A percentile compares a stretch with the other conserved stretches of the same genome.
Conservation (phyloP, 371 early-diverging fungal species). For the Rhizopus sp. region DNA sequence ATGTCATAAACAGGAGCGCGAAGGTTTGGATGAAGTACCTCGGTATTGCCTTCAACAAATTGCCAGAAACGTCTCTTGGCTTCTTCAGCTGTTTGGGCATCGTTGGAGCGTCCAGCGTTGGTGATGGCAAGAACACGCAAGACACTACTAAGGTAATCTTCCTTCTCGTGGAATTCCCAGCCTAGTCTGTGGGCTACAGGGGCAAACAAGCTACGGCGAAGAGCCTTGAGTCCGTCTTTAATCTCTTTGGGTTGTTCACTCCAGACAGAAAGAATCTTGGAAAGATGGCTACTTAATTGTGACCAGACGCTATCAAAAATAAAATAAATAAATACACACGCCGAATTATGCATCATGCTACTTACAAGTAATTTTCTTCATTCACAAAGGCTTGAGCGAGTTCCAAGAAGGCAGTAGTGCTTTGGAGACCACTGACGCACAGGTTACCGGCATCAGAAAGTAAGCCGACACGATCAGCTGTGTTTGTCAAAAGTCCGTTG, state of each 20-base stretch:
- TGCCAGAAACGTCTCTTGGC: slow-evolving; percentile 51
- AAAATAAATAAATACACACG: not conserved
- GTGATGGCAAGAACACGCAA: slow-evolving; percentile 48
- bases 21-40: slow-evolving; percentile 81
- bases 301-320: slow-evolving; percentile 42
- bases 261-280: slow-evolving; percentile 53
- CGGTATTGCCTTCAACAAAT: slow-evolving; percentile 40
- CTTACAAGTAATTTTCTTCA: slow-evolving; percentile 56
- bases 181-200: slow-evolving; percentile 64
- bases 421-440: slow-evolving; percentile 60
- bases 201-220: slow-evolving; percentile 57
- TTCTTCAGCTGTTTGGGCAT: slow-evolving; percentile 35
- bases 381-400: slow-evolving; percentile 49
- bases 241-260: slow-evolving; percentile 52
- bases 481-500: slow-evolving; percentile 51
- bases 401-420: slow-evolving; percentile 57
- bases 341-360: not conserved
- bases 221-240: slow-evolving; percentile 44
- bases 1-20: slow-evolving; percentile 80
- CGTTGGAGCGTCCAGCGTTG: slow-evolving; percentile 47
- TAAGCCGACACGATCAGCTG: slow-evolving; percentile 71
- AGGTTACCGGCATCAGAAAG: slow-evolving; percentile 66
- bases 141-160: slow-evolving; percentile 52
- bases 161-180: slow-evolving; percentile 54
- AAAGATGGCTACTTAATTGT: slow-evolving; percentile 55